These are phyloP conservation scores for Rhamnella rubrinervis DNA, from an alignment of 331 rosid genomes.

Conservation along the genomic window DNA sequence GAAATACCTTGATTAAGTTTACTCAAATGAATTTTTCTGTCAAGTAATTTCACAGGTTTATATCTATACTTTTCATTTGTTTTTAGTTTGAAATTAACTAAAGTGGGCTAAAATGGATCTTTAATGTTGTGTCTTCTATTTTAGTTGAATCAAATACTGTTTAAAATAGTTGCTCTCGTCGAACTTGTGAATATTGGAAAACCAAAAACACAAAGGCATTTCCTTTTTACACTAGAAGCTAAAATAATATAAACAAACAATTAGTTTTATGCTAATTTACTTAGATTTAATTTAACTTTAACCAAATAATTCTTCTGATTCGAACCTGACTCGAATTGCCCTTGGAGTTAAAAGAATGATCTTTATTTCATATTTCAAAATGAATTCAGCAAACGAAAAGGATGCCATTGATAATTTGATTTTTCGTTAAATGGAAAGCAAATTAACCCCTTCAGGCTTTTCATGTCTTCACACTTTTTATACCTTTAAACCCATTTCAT, in stretches of 20 bases:
- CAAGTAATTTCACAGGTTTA: no score
- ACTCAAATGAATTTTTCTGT: no score
- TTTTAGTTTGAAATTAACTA: no score
- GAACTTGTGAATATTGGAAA: constrained; percentile 46
- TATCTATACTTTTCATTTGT: no score
- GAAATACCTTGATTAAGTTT: no score
- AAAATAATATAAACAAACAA: constrained; percentile 29
- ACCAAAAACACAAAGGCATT: constrained; percentile 23
- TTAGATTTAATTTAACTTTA: constrained; percentile 48
- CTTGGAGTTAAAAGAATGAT: constrained; percentile 36
- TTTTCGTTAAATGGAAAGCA: constrained; percentile 48
- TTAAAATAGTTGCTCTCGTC: constrained; percentile 42
- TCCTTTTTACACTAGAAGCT: constrained; percentile 32
- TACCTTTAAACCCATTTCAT: constrained; percentile 51
- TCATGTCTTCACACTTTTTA: constrained; percentile 61
- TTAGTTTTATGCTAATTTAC: constrained; percentile 25
- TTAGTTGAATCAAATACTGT: constrained; percentile 29
- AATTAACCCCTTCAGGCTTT: constrained; percentile 48
- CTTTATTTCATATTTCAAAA: constrained; percentile 31
- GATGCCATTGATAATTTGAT: constrained; percentile 44
- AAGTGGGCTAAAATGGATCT: constrained; percentile 19
- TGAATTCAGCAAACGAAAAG: constrained; percentile 9
- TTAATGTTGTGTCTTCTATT: constrained; percentile 21
- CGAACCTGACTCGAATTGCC: constrained; percentile 51
- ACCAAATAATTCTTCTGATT: constrained; percentile 70